Base-by-base conservation (phyloP, 805 yeast species). In the Debaryomyces castellii region DNA sequence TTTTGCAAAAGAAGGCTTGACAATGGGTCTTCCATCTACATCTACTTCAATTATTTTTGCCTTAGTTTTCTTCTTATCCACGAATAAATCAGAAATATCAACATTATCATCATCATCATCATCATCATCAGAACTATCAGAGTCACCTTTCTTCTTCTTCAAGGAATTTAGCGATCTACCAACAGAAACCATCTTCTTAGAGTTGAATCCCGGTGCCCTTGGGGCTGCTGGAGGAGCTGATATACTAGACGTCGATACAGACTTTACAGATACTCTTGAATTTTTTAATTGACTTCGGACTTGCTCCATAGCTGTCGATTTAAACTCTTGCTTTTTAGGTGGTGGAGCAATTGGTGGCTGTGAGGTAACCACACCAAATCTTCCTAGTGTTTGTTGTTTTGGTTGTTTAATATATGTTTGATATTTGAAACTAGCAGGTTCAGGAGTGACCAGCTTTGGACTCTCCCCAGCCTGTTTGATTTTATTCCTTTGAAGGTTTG, bases 201-300 rank as follows among this genome's bases (percentile, higher is more conserved):
- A 52, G 44, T 79, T 79, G 56, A 77, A 79, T 0, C 83, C 83
- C 4, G 82, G 73, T 2, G 82, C 80, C 45, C 83, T 58, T 1
- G 83, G 66, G 4, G 81, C 68, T 1, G 81, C 81, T 2, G 81
- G 80, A 2, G 34, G 20, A 8, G 28, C 28, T 3, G 63, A 64
- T 10, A 59, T 41, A 20, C 21, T 28, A 8, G 46, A 23, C 25
- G 47, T 27, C 24, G 24, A 22, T 8, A 43, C 21, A 9, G 54
- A 58, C 36, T 67, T 67, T 3, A 69, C 59, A 53, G 52, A 42
- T 23, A 44, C 40, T 43, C 60, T 46, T 8, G 54, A 43, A n/a
- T 43, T 34, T 42, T 60, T 63, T 32, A 68, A 57, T 44, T 67
- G 69, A 40, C 54, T 59, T 37, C 73, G 48, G 22, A 70, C 64